Conservation (phyloP, 176 grass and related monocot genomes). For the Echinochloa phyllopogon region DNA sequence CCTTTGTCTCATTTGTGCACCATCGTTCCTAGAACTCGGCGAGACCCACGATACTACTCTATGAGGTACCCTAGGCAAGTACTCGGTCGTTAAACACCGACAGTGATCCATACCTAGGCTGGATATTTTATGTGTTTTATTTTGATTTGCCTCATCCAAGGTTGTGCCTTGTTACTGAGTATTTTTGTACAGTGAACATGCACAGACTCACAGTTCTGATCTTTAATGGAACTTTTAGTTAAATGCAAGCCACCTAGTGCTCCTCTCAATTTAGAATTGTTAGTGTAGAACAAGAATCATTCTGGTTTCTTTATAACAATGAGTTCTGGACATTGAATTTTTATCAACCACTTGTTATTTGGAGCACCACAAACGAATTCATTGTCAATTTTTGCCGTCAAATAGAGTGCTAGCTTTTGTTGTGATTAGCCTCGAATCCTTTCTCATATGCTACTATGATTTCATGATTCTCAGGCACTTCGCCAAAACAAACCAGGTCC, state of each 20-base stretch:
- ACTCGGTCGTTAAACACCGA: too few relatives aligned
- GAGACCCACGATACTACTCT: too few relatives aligned
- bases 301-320: neutral
- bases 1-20: too few relatives aligned
- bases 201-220: neutral
- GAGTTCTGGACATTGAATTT: neutral
- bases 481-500: conserved; percentile 78
- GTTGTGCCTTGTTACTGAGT: neutral
- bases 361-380: neutral
- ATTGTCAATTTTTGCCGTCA: neutral
- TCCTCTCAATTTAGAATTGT: neutral
- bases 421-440: conserved; percentile 7
- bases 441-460: conserved; percentile 1
- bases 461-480: conserved; percentile 68
- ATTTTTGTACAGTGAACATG: neutral
- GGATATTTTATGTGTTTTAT: neutral
- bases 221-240: neutral
- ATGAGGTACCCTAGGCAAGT: too few relatives aligned
- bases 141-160: neutral
- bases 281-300: neutral
- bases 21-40: too few relatives aligned
- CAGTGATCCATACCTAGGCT: too few relatives aligned
- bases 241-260: neutral
- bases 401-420: conserved; percentile 2
- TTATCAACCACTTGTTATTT: neutral